A percentile compares a stretch with the other conserved stretches of the same genome.
Conservation (phyloP, 768 basidiomycete genomes). For the Clavulina sp. region DNA sequence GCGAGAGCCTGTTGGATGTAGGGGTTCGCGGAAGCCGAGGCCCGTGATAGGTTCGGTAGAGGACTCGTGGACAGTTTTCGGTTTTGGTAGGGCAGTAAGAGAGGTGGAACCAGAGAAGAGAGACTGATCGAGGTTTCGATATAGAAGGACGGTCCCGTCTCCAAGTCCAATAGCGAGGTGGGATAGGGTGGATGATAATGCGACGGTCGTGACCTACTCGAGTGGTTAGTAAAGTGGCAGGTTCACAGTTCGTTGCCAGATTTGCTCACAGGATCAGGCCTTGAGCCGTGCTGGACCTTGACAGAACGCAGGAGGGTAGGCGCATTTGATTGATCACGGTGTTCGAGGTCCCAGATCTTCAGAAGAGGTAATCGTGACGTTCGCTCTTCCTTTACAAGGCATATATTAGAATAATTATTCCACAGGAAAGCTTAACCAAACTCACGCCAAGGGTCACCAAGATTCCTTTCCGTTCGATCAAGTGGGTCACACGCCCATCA, state of each 20-base stretch:
- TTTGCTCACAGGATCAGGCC: slow-evolving; percentile 19
- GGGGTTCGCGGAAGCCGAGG: slow-evolving; percentile 66
- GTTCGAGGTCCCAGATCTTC: slow-evolving; percentile 27
- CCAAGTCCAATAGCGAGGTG: slow-evolving; percentile 88
- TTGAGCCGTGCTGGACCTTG: slow-evolving; percentile 19
- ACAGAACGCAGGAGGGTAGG: slow-evolving; percentile 18
- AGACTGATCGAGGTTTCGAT: slow-evolving; percentile 82
- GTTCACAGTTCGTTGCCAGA: background rate
- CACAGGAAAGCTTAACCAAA: background rate
- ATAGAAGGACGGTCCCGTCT: slow-evolving; percentile 84
- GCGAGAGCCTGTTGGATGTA: slow-evolving; percentile 12
- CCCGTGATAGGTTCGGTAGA: slow-evolving; percentile 82
- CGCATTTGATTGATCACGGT: slow-evolving; percentile 15
- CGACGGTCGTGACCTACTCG: slow-evolving; percentile 53
- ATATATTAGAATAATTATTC: background rate
- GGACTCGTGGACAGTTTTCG: slow-evolving; percentile 67
- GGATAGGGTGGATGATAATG: slow-evolving; percentile 56
- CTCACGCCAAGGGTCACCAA: slow-evolving; percentile 80
- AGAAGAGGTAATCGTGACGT: slow-evolving; percentile 44
- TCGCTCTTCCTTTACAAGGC: slow-evolving; percentile 49
- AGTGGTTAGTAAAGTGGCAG: background rate
- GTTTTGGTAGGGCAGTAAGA: slow-evolving; percentile 67
- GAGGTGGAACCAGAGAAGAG: slow-evolving; percentile 46
- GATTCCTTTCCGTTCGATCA: slow-evolving; percentile 64
- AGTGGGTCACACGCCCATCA: slow-evolving; percentile 67